Percentiles rank a stretch among this genome's conserved stretches.
These are phyloP conservation scores for Actinomortierella ambigua DNA, from an alignment of 371 early-diverging fungal species.

Conservation along the genomic window DNA sequence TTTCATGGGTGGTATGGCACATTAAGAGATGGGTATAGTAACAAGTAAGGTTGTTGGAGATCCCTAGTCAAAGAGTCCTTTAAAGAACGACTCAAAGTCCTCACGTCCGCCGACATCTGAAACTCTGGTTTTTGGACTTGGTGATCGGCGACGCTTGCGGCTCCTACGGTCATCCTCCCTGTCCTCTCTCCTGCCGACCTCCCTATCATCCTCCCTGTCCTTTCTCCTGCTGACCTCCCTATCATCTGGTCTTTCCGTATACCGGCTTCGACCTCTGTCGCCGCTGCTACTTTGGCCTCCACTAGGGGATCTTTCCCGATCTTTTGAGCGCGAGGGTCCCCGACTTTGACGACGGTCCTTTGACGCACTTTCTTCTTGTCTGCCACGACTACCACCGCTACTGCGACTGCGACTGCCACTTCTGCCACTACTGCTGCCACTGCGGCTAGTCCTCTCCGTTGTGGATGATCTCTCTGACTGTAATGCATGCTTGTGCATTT, in stretches of 20 bases:
- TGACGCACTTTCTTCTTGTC: not conserved
- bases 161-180: not conserved
- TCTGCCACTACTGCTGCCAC: too few species aligned
- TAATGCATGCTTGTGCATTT: conserved; percentile 18
- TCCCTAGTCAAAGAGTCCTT: too few species aligned
- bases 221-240: not conserved
- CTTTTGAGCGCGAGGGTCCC: not conserved
- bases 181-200: not conserved
- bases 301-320: not conserved
- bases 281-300: too few species aligned
- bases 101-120: too few species aligned
- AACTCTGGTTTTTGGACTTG: not conserved
- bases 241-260: not conserved
- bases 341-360: not conserved
- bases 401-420: too few species aligned
- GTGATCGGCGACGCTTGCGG: not conserved
- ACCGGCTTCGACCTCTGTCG: not conserved
- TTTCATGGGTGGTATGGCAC: too few species aligned
- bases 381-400: not conserved
- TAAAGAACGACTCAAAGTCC: conserved; percentile 7
- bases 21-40: too few species aligned
- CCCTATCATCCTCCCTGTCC: too few species aligned
- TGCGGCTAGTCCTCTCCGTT: not conserved
- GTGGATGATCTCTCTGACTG: not conserved
- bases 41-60: too few species aligned